Conservation (phyloP, 1,284 basidiomycete genomes). For the Volvariella volvacea region DNA sequence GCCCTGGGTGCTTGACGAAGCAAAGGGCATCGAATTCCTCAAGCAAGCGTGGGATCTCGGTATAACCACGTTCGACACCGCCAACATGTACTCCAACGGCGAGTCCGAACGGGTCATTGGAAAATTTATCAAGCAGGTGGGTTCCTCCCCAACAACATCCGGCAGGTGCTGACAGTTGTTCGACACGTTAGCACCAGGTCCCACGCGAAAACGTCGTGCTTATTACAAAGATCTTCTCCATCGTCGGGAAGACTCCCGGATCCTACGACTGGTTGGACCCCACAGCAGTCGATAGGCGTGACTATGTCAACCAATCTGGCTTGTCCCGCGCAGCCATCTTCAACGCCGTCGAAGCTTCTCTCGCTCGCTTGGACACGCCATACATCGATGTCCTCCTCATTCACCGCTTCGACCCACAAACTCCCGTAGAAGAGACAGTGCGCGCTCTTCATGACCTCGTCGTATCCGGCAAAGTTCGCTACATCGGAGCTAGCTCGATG, state of each 20-base stretch:
- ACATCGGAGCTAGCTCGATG: conserved; percentile 54
- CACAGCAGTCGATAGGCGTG: not conserved
- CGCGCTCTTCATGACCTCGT: conserved; percentile 21
- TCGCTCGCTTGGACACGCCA: conserved; percentile 40
- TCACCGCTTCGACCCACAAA: conserved; percentile 1
- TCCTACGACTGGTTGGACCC: conserved; percentile 25
- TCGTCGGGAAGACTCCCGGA: conserved; percentile 13
- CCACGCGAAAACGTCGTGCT: conserved; percentile 48
- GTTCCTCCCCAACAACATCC: not conserved
- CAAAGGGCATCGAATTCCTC: conserved; percentile 29
- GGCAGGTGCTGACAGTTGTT: not conserved
- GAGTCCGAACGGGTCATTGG: conserved; percentile 39
- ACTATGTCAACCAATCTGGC: conserved; percentile 15
- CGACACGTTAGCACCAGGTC: conserved; percentile 35
- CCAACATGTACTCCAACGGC: conserved; percentile 51
- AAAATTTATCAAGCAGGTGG: conserved; percentile 44
- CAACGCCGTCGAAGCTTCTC: conserved; percentile 40
- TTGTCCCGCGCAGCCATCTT: conserved; percentile 38
- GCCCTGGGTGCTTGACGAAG: conserved; percentile 40
- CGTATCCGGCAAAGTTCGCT: conserved; percentile 50
- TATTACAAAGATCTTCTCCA: conserved; percentile 29
- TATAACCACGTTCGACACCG: conserved; percentile 46
- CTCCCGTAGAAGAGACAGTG: conserved; percentile 1
- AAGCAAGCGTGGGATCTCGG: conserved; percentile 42
- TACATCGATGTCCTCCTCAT: conserved; percentile 45